Percentiles rank a stretch among this genome's conserved stretches.
Evolutionary conservation across 1,139 yeast species (phyloP).

Genomic region (Yamadazyma conglobata): DNA sequence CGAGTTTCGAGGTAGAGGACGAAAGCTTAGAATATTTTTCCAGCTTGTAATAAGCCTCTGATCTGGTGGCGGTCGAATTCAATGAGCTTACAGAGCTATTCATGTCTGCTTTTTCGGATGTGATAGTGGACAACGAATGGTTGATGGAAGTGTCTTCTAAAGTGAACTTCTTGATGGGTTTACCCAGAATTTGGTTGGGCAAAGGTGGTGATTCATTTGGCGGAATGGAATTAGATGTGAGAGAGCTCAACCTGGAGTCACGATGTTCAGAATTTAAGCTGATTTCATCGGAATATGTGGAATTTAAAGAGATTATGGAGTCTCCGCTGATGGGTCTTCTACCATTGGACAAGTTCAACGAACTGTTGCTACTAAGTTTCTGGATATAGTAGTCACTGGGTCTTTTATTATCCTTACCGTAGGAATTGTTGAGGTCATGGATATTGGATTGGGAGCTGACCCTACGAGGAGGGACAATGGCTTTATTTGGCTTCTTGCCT

Average conservation of each 20-base stretch:
- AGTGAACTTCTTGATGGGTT: constrained; percentile 2
- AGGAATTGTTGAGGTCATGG: constrained; percentile 1
- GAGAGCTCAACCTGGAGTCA: constrained; percentile 39
- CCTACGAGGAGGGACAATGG: constrained; percentile 12
- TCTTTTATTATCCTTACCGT: constrained; percentile 21
- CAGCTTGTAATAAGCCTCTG: too few species aligned
- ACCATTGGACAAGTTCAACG: constrained; percentile 11
- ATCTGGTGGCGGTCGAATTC: too few species aligned
- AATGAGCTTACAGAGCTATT: too few species aligned
- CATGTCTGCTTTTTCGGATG: constrained; percentile 9
- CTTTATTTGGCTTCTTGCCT: constrained; percentile 10
- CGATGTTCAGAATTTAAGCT: constrained; percentile 33
- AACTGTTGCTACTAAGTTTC: constrained; percentile 21
- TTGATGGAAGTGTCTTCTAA: constrained; percentile 5
- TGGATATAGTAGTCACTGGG: constrained; percentile 45
- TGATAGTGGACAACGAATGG: constrained; percentile 14
- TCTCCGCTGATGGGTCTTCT: constrained; percentile 33
- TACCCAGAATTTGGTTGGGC: constrained; percentile 11
- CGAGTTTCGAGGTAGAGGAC: too few species aligned
- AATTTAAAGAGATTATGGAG: constrained; percentile 34
- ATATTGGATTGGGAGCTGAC: constrained; percentile 15
- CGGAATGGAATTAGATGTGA: constrained; percentile 30
- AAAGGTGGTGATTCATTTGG: constrained; percentile 23
- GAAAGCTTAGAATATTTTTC: too few species aligned
- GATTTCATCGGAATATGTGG: constrained; percentile 34